These are phyloP conservation scores for Aspergillus sojae DNA, from an alignment of 2,329 filamentous ascomycete species.

Conservation along the genomic window DNA sequence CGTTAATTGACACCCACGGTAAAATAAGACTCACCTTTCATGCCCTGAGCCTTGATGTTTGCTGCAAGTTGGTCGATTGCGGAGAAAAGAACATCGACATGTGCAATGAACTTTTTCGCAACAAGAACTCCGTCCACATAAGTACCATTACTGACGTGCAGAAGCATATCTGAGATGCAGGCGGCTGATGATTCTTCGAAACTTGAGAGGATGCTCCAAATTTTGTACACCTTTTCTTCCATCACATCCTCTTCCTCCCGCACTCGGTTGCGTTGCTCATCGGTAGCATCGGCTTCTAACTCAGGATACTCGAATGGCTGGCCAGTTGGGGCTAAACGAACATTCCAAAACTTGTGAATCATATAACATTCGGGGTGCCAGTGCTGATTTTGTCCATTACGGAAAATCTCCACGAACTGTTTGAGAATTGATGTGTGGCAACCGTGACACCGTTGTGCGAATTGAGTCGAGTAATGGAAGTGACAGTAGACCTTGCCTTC, in stretches of 20 bases:
- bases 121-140: constrained; percentile 94
- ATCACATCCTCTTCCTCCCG: constrained; percentile 87
- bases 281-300: constrained; percentile 59
- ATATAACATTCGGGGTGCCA: constrained; percentile 99
- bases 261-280: constrained; percentile 73
- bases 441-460: constrained; percentile 93
- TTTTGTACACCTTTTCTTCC: constrained; percentile 96
- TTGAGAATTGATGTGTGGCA: constrained; percentile 97
- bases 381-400: constrained; percentile 96
- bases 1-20: constrained; percentile 22
- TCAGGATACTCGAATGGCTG: constrained; percentile 51
- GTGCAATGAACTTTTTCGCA: constrained; percentile 93
- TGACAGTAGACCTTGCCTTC: constrained; percentile 96
- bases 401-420: constrained; percentile 98
- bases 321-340: constrained; percentile 71
- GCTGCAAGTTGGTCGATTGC: constrained; percentile 84
- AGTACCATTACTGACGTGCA: constrained; percentile 96
- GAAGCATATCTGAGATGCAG: constrained; percentile 97
- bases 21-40: constrained; percentile 66
- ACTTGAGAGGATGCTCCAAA: constrained; percentile 95
- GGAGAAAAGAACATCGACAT: constrained; percentile 89
- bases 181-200: constrained; percentile 98
- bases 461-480: constrained; percentile 97
- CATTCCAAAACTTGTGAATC: constrained; percentile 99
- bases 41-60: constrained; percentile 67